Conservation (phyloP, 164 flowering plant species). For the Tetracentron sinense region DNA sequence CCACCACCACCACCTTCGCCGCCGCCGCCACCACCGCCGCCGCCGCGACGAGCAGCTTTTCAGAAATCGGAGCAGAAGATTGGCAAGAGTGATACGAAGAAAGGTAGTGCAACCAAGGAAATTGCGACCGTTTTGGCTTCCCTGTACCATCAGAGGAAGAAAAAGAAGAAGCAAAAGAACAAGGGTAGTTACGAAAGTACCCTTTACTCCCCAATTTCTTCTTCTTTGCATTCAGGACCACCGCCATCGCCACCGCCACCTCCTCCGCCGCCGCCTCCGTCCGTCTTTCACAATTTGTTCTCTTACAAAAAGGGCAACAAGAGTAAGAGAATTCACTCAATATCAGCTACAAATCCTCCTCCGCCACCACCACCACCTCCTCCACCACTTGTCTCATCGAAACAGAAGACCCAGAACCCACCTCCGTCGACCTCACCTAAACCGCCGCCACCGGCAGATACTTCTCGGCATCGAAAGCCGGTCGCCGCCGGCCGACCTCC, state of each 20-base stretch:
- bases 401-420: conserved; percentile 16
- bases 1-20: conserved; percentile 21
- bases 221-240: not conserved
- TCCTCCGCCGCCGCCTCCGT: conserved; percentile 41
- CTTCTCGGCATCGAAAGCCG: conserved; percentile 12
- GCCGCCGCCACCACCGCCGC: conserved; percentile 32
- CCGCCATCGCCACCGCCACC: conserved; percentile 38
- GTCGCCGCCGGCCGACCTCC: conserved; percentile 43
- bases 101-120: conserved; percentile 55
- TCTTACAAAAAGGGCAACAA: conserved; percentile 22
- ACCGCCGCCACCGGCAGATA: conserved; percentile 19
- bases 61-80: conserved; percentile 20
- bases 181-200: conserved; percentile 24
- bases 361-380: conserved; percentile 18
- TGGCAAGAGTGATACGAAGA: conserved; percentile 34
- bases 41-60: conserved; percentile 22
- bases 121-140: conserved; percentile 58
- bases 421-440: conserved; percentile 29
- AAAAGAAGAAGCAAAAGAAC: conserved; percentile 38
- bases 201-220: conserved; percentile 13
- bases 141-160: conserved; percentile 48
- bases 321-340: conserved; percentile 27
- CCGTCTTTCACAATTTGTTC: conserved; percentile 30
- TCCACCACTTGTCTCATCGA: conserved; percentile 31
- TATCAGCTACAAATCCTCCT: conserved; percentile 19